Base-by-base conservation (phyloP, 768 basidiomycete species). In the Rubroboletus pulcherrimus region DNA sequence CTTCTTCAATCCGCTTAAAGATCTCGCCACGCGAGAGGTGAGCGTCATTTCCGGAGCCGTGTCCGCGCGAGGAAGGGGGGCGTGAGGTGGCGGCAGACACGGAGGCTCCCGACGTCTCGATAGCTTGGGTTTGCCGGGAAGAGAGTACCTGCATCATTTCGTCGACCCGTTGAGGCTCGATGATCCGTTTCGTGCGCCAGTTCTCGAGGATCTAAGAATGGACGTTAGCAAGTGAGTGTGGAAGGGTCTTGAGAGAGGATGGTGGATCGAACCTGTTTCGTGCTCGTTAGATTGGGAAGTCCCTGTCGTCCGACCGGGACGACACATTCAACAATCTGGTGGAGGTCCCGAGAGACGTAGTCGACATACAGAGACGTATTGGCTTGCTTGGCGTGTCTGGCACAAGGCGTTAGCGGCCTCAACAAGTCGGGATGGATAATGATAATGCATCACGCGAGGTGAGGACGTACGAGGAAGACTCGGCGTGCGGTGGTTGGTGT, bases 241-340 rank as follows among this genome's bases (percentile, higher is more conserved):
- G 4, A 21, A 40, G 31, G 15, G 8, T 2, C 14, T 34, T 1
- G 24, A 4, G 8, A 31, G 3, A 21, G 5, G 33, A 5, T 12
- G 11, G 2, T 14, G 9, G 8, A 12, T 68, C 80, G 29, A 47
- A 89, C 93, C 78, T 95, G 93, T 66, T 85, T 89, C 4, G 91
- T 86, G 68, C 89, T 93, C 65, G 87, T 81, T 12, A 94, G 77
- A 68, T 97, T 96, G 14, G 92, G 84, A 30, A 94, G 77, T 0
- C 94, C 93, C 61, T 91, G 85, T 63, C 88, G 81, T n/a, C 87
- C 90, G 56, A 86, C 81, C 6, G 93, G 94, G 0, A 97, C 93
- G n/a, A 96, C 90, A 34, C 78, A 81, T 43, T 89, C 86, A 1
- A 94, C 83, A 14, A 96, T 86, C 58, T 85, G 84, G 11, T 71